phyloP scores from a whole-genome alignment of 176 grass and related monocot species.

The Zoysia pacifica region DNA sequence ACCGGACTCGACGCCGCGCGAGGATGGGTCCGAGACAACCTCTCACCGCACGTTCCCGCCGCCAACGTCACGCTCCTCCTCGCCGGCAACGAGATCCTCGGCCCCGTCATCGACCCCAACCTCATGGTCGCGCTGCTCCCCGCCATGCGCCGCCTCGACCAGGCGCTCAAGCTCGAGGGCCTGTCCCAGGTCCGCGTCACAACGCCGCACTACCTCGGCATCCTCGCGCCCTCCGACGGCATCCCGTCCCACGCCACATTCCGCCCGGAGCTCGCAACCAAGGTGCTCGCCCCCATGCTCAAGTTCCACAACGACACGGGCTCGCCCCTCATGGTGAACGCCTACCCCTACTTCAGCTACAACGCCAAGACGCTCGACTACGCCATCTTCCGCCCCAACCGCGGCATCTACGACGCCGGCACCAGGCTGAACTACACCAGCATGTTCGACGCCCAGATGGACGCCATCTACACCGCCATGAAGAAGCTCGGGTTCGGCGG shows the following conservation, averaged over 20 bases:
- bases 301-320: slow-evolving; percentile 59
- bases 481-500: slow-evolving; percentile 53
- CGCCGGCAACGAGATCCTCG: slow-evolving; percentile 83
- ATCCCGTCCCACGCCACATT: slow-evolving; percentile 62
- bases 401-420: slow-evolving; percentile 51
- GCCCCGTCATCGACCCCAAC: slow-evolving; percentile 23
- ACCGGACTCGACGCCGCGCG: slow-evolving; percentile 40
- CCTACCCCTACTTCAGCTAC: slow-evolving; percentile 96
- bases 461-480: slow-evolving; percentile 80
- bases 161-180: slow-evolving; percentile 48
- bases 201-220: slow-evolving; percentile 81
- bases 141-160: slow-evolving; percentile 56
- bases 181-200: slow-evolving; percentile 50
- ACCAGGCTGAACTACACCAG: slow-evolving; percentile 79
- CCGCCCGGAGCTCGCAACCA: slow-evolving; percentile 38
- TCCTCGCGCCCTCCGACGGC: slow-evolving; percentile 59
- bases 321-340: slow-evolving; percentile 70
- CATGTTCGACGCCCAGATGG: slow-evolving; percentile 88
- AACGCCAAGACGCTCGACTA: slow-evolving; percentile 48
- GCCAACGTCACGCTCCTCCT: slow-evolving; percentile 68
- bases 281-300: slow-evolving; percentile 72
- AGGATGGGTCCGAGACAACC: slow-evolving; percentile 61
- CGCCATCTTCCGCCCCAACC: slow-evolving; percentile 68
- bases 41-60: slow-evolving; percentile 54
- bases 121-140: slow-evolving; percentile 60